phyloP scores from a whole-genome alignment of 345 rosid genomes.

The Barbarea vulgaris region DNA sequence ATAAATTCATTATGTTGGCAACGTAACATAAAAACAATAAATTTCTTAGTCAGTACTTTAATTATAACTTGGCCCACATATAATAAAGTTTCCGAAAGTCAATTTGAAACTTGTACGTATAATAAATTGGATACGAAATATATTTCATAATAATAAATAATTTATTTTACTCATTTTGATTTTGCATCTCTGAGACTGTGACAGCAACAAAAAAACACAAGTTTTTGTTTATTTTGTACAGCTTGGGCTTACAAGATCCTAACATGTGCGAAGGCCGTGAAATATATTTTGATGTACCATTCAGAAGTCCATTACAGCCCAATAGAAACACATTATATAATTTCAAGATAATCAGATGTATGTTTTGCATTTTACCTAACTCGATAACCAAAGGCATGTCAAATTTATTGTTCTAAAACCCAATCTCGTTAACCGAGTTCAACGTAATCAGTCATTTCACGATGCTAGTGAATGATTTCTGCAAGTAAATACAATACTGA shows the following conservation, averaged over 20 bases:
- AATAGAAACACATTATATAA: background rate
- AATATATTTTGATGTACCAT: background rate
- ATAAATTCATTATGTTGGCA: conserved; percentile 11
- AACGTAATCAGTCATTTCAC: background rate
- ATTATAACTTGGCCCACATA: conserved; percentile 22
- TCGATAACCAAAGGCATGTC: background rate
- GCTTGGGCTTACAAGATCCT: background rate
- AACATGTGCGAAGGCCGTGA: background rate
- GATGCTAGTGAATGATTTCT: background rate
- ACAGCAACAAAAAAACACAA: background rate
- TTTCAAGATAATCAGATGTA: background rate
- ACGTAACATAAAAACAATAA: conserved; percentile 31
- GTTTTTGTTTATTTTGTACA: too few species aligned
- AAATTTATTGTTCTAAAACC: background rate
- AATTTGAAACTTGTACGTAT: background rate
- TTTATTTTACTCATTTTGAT: background rate
- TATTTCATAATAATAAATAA: background rate
- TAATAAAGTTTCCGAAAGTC: conserved; percentile 23
- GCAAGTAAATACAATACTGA: background rate
- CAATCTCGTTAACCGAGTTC: background rate
- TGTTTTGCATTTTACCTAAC: background rate
- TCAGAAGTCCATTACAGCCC: background rate
- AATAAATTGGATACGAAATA: background rate
- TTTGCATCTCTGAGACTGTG: background rate
- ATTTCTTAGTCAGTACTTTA: background rate